Conservation (phyloP, 2,329 filamentous ascomycete genomes). For the Hymenoscyphus scutula region DNA sequence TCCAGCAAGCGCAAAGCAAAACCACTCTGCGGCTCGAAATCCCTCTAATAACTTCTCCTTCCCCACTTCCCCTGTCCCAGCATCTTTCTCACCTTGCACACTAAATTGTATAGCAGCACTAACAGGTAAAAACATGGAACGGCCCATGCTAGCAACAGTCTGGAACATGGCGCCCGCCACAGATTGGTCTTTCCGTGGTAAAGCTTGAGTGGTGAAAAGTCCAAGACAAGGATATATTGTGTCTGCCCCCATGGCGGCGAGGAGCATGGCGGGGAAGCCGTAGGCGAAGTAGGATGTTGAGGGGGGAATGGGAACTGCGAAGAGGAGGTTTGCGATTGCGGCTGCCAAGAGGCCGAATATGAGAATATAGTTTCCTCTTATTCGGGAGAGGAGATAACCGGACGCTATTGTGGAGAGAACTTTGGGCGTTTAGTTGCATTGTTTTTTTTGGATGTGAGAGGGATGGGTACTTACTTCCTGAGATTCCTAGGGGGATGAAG, state of each 20-base stretch:
- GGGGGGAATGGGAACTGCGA: conserved; percentile 60
- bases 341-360: conserved; percentile 43
- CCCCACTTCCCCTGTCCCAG: conserved; percentile 26
- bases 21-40: conserved; percentile 28
- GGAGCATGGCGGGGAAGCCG: conserved; percentile 63
- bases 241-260: conserved; percentile 65
- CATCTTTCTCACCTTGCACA: conserved; percentile 51
- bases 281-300: conserved; percentile 65
- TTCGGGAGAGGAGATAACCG: conserved; percentile 27
- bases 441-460: neutral
- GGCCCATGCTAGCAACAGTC: conserved; percentile 61
- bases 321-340: conserved; percentile 55
- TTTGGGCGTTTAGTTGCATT: conserved; percentile 6
- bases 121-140: conserved; percentile 64
- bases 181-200: conserved; percentile 63
- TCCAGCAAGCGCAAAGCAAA: conserved; percentile 25
- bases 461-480: conserved; percentile 40
- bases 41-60: conserved; percentile 23
- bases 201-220: conserved; percentile 61
- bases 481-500: conserved; percentile 64
- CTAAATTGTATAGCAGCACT: conserved; percentile 64
- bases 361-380: conserved; percentile 52
- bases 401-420: conserved; percentile 24
- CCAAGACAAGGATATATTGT: conserved; percentile 64
- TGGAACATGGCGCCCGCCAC: conserved; percentile 68